phyloP scores from a whole-genome alignment of 2,329 filamentous ascomycete species.

The Arthrobotrys iridis region DNA sequence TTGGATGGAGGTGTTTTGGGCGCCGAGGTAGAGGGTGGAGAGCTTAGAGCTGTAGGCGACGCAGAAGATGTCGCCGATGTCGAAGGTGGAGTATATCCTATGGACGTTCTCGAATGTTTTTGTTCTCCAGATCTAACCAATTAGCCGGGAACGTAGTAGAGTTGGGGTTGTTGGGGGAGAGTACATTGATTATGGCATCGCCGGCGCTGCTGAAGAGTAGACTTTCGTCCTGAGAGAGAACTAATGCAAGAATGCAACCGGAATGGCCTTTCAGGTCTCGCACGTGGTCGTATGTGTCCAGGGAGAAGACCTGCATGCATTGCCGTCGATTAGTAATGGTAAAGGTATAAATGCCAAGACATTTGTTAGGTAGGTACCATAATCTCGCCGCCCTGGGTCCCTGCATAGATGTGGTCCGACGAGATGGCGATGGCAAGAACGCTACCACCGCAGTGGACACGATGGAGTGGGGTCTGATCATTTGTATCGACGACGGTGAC shows the following conservation, averaged over 20 bases:
- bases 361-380: constrained; percentile 64
- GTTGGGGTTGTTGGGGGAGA: constrained; percentile 20
- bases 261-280: constrained; percentile 86
- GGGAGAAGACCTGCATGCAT: constrained; percentile 76
- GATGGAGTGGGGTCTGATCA: constrained; percentile 45
- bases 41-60: constrained; percentile 84
- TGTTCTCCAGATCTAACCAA: constrained; percentile 77
- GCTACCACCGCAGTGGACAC: constrained; percentile 48
- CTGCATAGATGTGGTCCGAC: constrained; percentile 83
- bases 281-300: constrained; percentile 84
- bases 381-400: constrained; percentile 92
- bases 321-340: constrained; percentile 3
- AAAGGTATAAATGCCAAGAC: constrained; percentile 1
- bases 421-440: constrained; percentile 83
- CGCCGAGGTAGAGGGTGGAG: constrained; percentile 87
- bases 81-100: constrained; percentile 91
- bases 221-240: constrained; percentile 76
- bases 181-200: constrained; percentile 87
- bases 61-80: constrained; percentile 95
- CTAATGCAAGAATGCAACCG: constrained; percentile 86
- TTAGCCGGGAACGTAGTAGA: constrained; percentile 20
- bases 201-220: constrained; percentile 92
- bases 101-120: constrained; percentile 78
- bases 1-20: constrained; percentile 93
- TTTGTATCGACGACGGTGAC: constrained; percentile 31